Evolutionary conservation across 495 filamentous ascomycete species (phyloP), one percentile per base, ranked within the genome.

Genomic region (Poronia punctata): DNA sequence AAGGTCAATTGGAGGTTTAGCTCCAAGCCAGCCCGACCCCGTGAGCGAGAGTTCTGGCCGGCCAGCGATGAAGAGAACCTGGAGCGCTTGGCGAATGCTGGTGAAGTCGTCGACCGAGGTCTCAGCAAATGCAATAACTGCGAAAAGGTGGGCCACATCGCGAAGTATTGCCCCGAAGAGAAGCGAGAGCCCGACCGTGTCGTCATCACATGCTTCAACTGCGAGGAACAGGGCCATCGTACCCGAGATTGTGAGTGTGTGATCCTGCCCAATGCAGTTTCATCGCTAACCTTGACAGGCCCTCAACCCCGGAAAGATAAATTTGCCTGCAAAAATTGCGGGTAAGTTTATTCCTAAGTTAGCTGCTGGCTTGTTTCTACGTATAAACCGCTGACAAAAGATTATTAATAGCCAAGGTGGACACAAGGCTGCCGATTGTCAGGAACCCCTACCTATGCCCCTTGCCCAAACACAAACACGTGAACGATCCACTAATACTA

Each of bases 241-340:
- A 62, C 74, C 31, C 77, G 82, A 29, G 82, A 88, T 48, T 88
- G 85, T 73, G 56, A 47, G 66, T 64, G 20, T 31, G 40, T 15
- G 43, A 16, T 21, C 11, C 22, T 22, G 3, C 10, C 9, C 18
- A 14, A n/a, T 24, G 12, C n/a, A 9, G 2, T 16, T 5, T 24
- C 15, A 14, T 21, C 3, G 31, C 56, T 67, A 57, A 65, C 56
- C 11, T 17, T 17, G 5, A 15, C 21, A 75, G 72, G 68, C 48
- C 70, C 71, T 4, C 60, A 55, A 31, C 62, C 69, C 44, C 70
- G 75, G 45, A 62, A 68, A 15, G 70, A 78, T 55, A 74, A 66
- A 40, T 78, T 71, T 45, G 79, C 75, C 12, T 96, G 89, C 67
- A 80, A 79, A 48, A 95, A 95, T 56, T 96, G 89, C 74, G 78